A percentile compares a stretch with the other conserved stretches of the same genome.
phyloP scores from a whole-genome alignment of 306 rosid species.

The Cajanus cajan region DNA sequence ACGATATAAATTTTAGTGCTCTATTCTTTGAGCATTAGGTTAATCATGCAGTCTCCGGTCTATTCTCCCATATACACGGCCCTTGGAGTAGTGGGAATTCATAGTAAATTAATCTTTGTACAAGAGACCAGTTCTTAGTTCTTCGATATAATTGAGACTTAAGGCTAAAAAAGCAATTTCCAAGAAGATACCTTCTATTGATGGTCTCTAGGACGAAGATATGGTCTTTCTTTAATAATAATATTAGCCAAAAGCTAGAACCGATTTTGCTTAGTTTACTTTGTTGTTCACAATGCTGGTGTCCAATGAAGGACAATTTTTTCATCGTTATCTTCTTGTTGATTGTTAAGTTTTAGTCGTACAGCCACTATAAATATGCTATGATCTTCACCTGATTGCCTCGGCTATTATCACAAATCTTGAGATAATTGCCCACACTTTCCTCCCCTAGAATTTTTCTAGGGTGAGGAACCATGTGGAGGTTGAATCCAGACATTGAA shows the following conservation, averaged over 20 bases:
- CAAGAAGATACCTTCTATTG: conserved; percentile 25
- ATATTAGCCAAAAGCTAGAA: conserved; percentile 1
- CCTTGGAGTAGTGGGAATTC: neutral
- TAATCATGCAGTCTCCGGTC: conserved; percentile 6
- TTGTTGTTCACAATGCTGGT: conserved; percentile 39
- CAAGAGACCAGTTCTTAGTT: neutral
- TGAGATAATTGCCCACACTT: conserved; percentile 28
- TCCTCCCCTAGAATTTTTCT: conserved; percentile 16
- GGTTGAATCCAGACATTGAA: conserved; percentile 15
- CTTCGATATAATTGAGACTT: conserved; percentile 14
- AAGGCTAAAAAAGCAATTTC: conserved; percentile 21
- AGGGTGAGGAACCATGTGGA: conserved; percentile 21
- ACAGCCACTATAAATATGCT: conserved; percentile 30
- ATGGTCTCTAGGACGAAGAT: conserved; percentile 25
- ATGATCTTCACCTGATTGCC: neutral
- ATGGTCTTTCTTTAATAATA: conserved; percentile 19
- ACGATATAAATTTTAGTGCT: conserved; percentile 34
- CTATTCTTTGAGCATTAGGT: conserved; percentile 21
- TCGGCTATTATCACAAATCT: conserved; percentile 27
- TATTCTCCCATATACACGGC: neutral
- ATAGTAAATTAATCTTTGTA: conserved; percentile 4
- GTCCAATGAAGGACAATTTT: conserved; percentile 10
- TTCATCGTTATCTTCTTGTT: conserved; percentile 27
- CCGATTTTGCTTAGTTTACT: conserved; percentile 35
- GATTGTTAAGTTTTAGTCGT: neutral